Evolutionary conservation across 345 rosid genomes (phyloP), one percentile per base, ranked within the genome.

Genomic region (Firmiana major): DNA sequence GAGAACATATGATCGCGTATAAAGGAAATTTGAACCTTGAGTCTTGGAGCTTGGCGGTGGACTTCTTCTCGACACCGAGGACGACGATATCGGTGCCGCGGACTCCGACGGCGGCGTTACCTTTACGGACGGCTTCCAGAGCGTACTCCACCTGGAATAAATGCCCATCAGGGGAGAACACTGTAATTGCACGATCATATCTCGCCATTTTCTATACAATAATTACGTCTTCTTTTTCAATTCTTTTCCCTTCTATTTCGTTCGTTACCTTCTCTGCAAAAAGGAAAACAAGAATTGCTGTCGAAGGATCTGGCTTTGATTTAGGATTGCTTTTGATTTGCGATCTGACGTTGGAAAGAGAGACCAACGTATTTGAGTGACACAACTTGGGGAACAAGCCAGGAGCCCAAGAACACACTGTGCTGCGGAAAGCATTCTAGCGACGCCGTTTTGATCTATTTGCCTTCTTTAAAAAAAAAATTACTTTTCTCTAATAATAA

Each of bases 61-160:
- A 94, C 73, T 94, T 92, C 90, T 94, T 94, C 88, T 92, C 97
- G 63, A 94, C 95, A 34, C 94, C 96, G 78, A 94, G 94, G 81
- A 92, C 98, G 75, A 92, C 88, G 79, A 85, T 84, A 77, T 94
- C 96, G 71, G 83, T 59, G 43, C 98, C 98, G 21, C 98, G 95
- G 54, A 88, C 95, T 21, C 97, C 88, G 65, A 84, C 97, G 86
- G 97, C 97, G 75, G 98, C 98, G 88, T 90, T 94, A 7, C 98
- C 97, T 68, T 92, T 91, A 67, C 98, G 92, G 73, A 94, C 95
- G 84, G 97, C 97, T 88, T 92, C 98, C 34, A 94, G 94, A 10
- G 98, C 98, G 86, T 94, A 94, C 55, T 94, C 98, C 3, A 94
- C 98, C 76, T 90, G 97, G 87, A 94, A 94, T 24, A 94, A 83